A percentile compares a stretch with the other conserved stretches of the same genome.
Conservation (phyloP, 805 yeast genomes). For the Wickerhamomyces xylosicus region DNA sequence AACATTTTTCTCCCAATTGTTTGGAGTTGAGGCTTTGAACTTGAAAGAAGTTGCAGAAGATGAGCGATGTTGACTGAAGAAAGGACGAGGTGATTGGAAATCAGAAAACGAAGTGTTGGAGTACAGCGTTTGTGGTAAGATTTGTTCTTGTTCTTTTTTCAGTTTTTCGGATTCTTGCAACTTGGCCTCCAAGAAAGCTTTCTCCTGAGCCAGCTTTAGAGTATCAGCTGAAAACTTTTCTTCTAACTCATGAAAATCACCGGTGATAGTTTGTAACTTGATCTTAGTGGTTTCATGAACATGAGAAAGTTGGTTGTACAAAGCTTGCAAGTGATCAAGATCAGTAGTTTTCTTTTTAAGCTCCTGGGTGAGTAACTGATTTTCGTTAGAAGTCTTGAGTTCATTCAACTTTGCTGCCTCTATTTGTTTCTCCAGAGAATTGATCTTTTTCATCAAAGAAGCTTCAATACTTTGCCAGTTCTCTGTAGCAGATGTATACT, state of each 20-base stretch:
- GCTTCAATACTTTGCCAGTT: conserved; percentile 81
- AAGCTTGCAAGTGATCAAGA: conserved; percentile 11
- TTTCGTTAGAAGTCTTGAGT: conserved; percentile 12
- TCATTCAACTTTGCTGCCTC: conserved; percentile 25
- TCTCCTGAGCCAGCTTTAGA: conserved; percentile 10
- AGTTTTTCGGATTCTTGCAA: conserved; percentile 10
- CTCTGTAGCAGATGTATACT: conserved; percentile 65
- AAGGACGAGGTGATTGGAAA: conserved; percentile 1
- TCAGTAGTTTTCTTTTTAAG: conserved; percentile 15
- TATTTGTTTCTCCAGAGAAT: conserved; percentile 33
- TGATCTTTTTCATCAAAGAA: conserved; percentile 38
- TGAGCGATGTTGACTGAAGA: not conserved
- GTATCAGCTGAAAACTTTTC: conserved; percentile 13
- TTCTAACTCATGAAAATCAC: conserved; percentile 19
- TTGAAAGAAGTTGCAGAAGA: not conserved
- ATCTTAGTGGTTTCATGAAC: conserved; percentile 16
- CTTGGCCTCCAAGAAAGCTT: conserved; percentile 10
- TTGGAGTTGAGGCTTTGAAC: conserved; percentile 3
- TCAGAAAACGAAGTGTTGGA: not conserved
- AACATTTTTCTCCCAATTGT: conserved; percentile 10
- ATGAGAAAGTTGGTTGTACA: conserved; percentile 15
- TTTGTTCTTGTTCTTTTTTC: conserved; percentile 7
- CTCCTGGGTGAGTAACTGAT: conserved; percentile 23
- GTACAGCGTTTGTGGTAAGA: conserved; percentile 11
- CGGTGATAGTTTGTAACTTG: conserved; percentile 8